phyloP scores from a whole-genome alignment of 306 rosid genomes.

The Sindora glabra region DNA sequence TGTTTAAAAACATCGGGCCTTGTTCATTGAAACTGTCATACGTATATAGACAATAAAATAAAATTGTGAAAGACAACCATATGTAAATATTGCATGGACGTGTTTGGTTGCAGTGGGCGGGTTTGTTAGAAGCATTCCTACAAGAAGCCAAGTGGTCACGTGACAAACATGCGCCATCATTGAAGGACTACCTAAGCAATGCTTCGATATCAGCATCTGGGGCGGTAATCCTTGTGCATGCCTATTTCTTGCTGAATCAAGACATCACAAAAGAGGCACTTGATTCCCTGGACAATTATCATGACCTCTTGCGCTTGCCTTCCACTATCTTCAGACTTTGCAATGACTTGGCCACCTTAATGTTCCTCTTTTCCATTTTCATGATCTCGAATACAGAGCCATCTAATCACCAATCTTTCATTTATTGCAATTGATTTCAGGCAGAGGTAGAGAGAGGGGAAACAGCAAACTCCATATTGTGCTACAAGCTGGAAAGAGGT shows the following conservation, averaged over 20 bases:
- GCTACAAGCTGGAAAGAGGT: constrained; percentile 26
- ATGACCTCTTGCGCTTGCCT: constrained; percentile 21
- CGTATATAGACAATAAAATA: too few relatives aligned
- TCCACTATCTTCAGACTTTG: constrained; percentile 44
- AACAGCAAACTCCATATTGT: constrained; percentile 29
- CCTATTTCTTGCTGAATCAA: constrained; percentile 27
- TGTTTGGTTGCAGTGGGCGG: too few relatives aligned
- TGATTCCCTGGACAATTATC: constrained; percentile 16
- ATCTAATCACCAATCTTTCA: too few relatives aligned
- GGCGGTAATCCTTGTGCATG: constrained; percentile 20
- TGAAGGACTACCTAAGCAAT: constrained; percentile 34
- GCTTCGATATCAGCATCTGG: constrained; percentile 43
- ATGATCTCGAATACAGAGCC: too few relatives aligned
- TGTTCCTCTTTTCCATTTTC: constrained; percentile 6
- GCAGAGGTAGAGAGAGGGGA: constrained; percentile 55
- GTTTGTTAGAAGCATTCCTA: constrained; percentile 45
- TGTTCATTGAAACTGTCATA: too few relatives aligned
- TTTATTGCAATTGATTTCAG: constrained; percentile 12
- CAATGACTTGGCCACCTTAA: constrained; percentile 50
- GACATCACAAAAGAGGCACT: constrained; percentile 31
- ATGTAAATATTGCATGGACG: too few relatives aligned
- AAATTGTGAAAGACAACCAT: too few relatives aligned
- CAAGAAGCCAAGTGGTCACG: constrained; percentile 43
- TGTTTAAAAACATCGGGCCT: too few relatives aligned
- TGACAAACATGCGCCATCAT: constrained; percentile 27